Evolutionary conservation across 768 basidiomycete genomes (phyloP).

Genomic region (Tricholoma bakamatsutake): DNA sequence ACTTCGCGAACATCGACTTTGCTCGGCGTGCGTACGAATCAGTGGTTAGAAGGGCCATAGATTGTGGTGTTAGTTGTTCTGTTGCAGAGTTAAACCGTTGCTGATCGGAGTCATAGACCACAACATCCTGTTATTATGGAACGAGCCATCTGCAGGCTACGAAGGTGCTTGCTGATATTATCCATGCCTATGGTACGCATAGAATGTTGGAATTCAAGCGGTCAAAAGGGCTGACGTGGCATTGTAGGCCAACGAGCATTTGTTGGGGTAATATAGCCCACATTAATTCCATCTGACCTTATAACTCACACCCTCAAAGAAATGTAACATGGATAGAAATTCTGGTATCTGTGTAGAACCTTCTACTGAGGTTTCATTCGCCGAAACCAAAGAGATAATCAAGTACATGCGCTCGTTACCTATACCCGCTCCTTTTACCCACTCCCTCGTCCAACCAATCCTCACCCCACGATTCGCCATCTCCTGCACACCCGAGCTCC

Average conservation of each 20-base stretch:
- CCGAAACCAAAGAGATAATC: slow-evolving; percentile 60
- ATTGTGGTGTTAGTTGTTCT: slow-evolving; percentile 53
- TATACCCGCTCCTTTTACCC: slow-evolving; percentile 17
- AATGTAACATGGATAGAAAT: slow-evolving; percentile 88
- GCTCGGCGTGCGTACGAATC: slow-evolving; percentile 62
- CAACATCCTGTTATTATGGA: slow-evolving; percentile 90
- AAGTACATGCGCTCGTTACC: slow-evolving; percentile 58
- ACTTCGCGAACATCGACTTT: slow-evolving; percentile 64
- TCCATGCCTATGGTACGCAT: slow-evolving; percentile 49
- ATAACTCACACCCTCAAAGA: slow-evolving; percentile 33
- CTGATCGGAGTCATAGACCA: slow-evolving; percentile 51
- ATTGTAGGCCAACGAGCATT: slow-evolving; percentile 72
- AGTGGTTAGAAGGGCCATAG: slow-evolving; percentile 66
- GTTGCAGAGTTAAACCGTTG: slow-evolving; percentile 1
- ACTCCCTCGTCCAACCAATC: slow-evolving; percentile 77
- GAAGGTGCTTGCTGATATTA: slow-evolving; percentile 73
- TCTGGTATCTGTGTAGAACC: slow-evolving; percentile 66
- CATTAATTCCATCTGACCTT: neutral
- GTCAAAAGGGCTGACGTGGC: neutral
- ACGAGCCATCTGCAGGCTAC: slow-evolving; percentile 78
- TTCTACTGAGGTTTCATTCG: slow-evolving; percentile 51
- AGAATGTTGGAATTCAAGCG: neutral
- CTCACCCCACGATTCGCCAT: slow-evolving; percentile 97
- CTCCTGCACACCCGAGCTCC: slow-evolving; percentile 70
- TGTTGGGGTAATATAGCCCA: slow-evolving; percentile 57